Evolutionary conservation across 805 yeast species (phyloP).

Genomic region (Suhomyces faveliae): DNA sequence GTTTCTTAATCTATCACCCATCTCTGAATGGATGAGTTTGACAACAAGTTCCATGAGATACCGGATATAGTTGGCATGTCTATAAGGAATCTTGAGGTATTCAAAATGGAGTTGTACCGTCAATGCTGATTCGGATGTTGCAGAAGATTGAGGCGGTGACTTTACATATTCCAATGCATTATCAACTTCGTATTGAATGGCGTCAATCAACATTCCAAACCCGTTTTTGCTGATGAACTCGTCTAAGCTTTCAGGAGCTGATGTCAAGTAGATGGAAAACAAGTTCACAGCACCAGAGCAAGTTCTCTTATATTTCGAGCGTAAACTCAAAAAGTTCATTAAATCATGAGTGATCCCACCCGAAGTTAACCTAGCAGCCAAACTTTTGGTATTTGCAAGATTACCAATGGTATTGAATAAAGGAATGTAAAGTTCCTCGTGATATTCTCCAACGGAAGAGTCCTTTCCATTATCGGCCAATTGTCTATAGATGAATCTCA

Average conservation of each 20-base stretch:
- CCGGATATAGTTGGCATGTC: conserved; percentile 51
- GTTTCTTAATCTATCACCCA: conserved; percentile 82
- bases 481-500: conserved; percentile 60
- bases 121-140: not conserved
- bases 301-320: conserved; percentile 53
- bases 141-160: not conserved
- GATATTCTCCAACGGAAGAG: conserved; percentile 9
- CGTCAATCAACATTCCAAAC: conserved; percentile 55
- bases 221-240: conserved; percentile 71
- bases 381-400: conserved; percentile 53
- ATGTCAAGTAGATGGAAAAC: conserved; percentile 45
- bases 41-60: conserved; percentile 62
- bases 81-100: conserved; percentile 49
- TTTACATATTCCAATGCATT: conserved; percentile 58
- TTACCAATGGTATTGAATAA: conserved; percentile 63
- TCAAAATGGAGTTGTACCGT: not conserved
- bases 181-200: conserved; percentile 62
- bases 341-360: conserved; percentile 76
- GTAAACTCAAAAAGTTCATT: conserved; percentile 55
- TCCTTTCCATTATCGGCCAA: conserved; percentile 40
- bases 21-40: conserved; percentile 64
- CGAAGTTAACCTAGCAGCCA: conserved; percentile 57
- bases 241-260: conserved; percentile 49
- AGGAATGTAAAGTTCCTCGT: conserved; percentile 47
- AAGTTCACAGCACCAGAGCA: conserved; percentile 57